Percentiles rank a stretch among this genome's conserved stretches.
Conservation (phyloP, 2,329 filamentous ascomycete species). For the Clarireedia monteithiana region DNA sequence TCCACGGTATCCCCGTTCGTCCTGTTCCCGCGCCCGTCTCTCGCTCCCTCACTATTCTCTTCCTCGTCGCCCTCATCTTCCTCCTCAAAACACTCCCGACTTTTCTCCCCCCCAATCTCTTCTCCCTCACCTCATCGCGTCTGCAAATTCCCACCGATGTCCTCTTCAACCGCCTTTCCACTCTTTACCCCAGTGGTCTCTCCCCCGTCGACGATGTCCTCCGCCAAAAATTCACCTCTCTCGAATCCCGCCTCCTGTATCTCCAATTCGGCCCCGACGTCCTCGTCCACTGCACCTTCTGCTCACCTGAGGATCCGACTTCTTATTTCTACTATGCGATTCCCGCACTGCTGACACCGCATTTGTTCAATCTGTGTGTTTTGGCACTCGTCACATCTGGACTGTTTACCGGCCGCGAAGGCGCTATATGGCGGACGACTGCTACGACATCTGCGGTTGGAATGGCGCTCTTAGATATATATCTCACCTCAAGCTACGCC, state of each 20-base stretch:
- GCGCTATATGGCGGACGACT: constrained; percentile 59
- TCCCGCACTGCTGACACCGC: constrained; percentile 65
- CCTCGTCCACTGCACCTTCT: constrained; percentile 74
- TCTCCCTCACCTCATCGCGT: constrained; percentile 67
- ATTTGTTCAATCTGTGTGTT: constrained; percentile 67
- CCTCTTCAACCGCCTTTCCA: constrained; percentile 67
- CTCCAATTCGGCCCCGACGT: constrained; percentile 72
- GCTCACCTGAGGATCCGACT: constrained; percentile 58
- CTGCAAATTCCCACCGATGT: constrained; percentile 80
- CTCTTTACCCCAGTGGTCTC: constrained; percentile 44
- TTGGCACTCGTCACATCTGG: constrained; percentile 68
- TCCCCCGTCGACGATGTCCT: constrained; percentile 57
- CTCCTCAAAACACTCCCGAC: constrained; percentile 56
- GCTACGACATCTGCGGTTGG: constrained; percentile 57
- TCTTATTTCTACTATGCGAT: constrained; percentile 77
- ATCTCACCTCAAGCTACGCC: constrained; percentile 56
- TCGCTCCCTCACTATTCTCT: constrained; percentile 54
- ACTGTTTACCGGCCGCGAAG: constrained; percentile 54
- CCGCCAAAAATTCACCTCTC: constrained; percentile 57
- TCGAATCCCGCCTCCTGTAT: constrained; percentile 72
- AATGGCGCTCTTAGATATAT: constrained; percentile 58
- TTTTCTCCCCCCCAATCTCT: constrained; percentile 74
- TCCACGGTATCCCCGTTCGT: constrained; percentile 42
- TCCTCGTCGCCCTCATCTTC: constrained; percentile 42
- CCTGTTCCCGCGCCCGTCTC: constrained; percentile 46